These are phyloP conservation scores for Castanea crenata DNA, from an alignment of 306 rosid genomes.

Conservation along the genomic window DNA sequence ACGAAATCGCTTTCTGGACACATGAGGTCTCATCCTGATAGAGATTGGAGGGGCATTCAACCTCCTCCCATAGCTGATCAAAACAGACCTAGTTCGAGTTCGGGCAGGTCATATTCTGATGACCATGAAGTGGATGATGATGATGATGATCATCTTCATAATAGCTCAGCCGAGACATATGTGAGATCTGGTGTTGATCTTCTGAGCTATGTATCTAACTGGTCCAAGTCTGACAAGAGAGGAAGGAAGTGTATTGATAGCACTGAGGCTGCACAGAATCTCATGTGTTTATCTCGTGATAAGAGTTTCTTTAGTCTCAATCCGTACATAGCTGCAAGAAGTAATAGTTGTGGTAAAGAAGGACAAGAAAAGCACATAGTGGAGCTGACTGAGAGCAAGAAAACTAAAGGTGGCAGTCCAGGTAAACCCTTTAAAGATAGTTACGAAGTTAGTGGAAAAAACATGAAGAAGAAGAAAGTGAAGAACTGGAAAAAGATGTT, in stretches of 20 bases:
- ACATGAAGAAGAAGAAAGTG: neutral
- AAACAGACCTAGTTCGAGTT: neutral
- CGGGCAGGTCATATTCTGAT: too few species aligned
- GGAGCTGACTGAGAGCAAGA: neutral
- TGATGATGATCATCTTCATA: neutral
- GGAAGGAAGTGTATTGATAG: neutral
- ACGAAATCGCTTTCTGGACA: conserved; percentile 35
- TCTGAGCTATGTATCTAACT: neutral
- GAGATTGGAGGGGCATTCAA: conserved; percentile 33
- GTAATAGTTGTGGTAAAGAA: too few species aligned
- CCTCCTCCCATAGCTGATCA: conserved; percentile 3
- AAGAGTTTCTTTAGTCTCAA: too few species aligned
- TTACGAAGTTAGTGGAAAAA: neutral
- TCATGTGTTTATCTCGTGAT: neutral
- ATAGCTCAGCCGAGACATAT: neutral
- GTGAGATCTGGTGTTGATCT: neutral
- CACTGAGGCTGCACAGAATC: conserved; percentile 1
- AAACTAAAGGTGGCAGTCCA: neutral
- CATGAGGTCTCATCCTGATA: conserved; percentile 39
- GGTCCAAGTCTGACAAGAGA: conserved; percentile 22
- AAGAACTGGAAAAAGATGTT: neutral
- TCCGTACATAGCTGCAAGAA: too few species aligned
- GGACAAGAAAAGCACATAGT: neutral
- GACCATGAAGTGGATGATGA: too few species aligned
- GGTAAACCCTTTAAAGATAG: neutral